Conservation (phyloP, 2,329 filamentous ascomycete species). For the Zymoseptoria tritici region DNA sequence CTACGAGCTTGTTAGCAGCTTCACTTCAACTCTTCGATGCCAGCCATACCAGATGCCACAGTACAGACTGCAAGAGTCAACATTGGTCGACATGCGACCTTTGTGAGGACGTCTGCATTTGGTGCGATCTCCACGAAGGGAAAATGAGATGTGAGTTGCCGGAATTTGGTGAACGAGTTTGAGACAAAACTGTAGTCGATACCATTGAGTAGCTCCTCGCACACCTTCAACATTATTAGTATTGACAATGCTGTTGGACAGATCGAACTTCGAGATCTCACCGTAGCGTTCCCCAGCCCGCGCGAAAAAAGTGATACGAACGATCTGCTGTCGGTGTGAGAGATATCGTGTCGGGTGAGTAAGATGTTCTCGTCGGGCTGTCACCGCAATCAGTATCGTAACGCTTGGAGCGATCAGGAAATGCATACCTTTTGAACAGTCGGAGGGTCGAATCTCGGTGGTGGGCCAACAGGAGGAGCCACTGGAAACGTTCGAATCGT, state of each 20-base stretch:
- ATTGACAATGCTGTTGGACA: background rate
- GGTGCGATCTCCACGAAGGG: constrained; percentile 20
- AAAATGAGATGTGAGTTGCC: constrained; percentile 16
- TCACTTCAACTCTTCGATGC: background rate
- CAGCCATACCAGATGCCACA: constrained; percentile 10
- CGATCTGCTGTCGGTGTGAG: constrained; percentile 17
- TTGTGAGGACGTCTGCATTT: constrained; percentile 9
- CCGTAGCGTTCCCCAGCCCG: constrained; percentile 14
- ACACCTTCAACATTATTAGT: constrained; percentile 8
- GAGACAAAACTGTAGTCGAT: constrained; percentile 22
- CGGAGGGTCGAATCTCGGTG: constrained; percentile 10
- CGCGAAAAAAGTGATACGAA: constrained; percentile 18
- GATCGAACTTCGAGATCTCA: constrained; percentile 2
- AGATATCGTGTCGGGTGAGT: constrained; percentile 15
- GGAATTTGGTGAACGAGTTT: constrained; percentile 18
- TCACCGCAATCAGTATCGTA: constrained; percentile 1
- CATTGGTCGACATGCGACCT: constrained; percentile 18
- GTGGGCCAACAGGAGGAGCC: constrained; percentile 4
- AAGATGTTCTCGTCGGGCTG: constrained; percentile 7
- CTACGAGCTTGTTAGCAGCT: background rate
- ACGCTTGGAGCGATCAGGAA: background rate
- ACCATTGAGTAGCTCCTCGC: constrained; percentile 16
- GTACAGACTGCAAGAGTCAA: constrained; percentile 22
- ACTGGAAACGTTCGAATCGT: background rate
- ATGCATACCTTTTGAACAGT: background rate